Evolutionary conservation across 306 rosid species (phyloP).

Genomic region (Sophora flavescens): DNA sequence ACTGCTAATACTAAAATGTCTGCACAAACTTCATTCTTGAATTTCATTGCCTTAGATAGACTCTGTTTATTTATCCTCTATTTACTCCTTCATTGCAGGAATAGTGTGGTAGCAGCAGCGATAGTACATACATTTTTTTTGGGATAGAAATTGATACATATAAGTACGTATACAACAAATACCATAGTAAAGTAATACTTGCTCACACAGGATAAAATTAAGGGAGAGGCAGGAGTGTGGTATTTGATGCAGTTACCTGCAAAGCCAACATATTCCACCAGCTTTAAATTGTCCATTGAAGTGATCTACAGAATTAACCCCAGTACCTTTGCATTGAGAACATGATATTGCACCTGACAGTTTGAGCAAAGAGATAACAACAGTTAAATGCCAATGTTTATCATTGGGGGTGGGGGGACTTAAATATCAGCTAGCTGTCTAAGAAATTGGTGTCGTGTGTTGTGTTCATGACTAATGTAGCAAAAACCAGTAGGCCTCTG

Average conservation of each 20-base stretch:
- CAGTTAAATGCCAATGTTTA: conserved; percentile 27
- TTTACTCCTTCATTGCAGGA: not conserved
- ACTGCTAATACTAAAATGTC: conserved; percentile 9
- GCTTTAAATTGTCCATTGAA: conserved; percentile 94
- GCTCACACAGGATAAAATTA: not conserved
- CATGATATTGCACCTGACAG: conserved; percentile 73
- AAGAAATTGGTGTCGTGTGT: conserved; percentile 8
- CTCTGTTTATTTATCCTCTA: not conserved
- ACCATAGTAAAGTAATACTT: conserved; percentile 12
- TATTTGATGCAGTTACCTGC: conserved; percentile 71
- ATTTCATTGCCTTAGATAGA: not conserved
- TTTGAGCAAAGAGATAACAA: conserved; percentile 29
- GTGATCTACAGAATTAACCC: conserved; percentile 91
- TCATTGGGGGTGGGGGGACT: too few relatives aligned
- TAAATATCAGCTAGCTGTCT: conserved; percentile 20
- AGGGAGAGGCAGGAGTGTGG: conserved; percentile 12
- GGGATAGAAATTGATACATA: conserved; percentile 13
- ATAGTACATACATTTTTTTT: not conserved
- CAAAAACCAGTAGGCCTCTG: too few relatives aligned
- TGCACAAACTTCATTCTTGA: conserved; percentile 8
- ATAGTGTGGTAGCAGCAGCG: not conserved
- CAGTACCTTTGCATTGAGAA: conserved; percentile 82
- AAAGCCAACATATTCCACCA: conserved; percentile 94
- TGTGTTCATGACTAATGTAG: conserved; percentile 7
- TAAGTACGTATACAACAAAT: not conserved